phyloP scores from a whole-genome alignment of 1,284 basidiomycete species.

The Trichosporon coremiiforme region DNA sequence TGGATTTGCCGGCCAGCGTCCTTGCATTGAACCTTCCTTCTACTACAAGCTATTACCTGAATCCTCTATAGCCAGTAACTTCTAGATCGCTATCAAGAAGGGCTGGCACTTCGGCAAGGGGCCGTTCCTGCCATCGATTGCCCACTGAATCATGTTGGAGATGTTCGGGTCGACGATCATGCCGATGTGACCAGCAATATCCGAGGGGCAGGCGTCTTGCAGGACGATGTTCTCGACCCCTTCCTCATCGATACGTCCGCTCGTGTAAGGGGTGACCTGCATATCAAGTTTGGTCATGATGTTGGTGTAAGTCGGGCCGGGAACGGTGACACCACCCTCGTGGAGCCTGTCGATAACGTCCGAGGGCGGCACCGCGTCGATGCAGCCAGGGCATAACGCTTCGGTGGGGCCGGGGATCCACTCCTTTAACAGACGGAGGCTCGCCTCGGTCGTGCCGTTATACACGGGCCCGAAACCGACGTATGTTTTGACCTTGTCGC shows the following conservation, averaged over 20 bases:
- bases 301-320: constrained; percentile 24
- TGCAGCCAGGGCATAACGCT: constrained; percentile 18
- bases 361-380: constrained; percentile 20
- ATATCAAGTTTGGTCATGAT: constrained; percentile 21
- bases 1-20: too few species aligned
- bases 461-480: constrained; percentile 26
- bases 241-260: background rate
- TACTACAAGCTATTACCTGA: too few species aligned
- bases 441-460: constrained; percentile 16
- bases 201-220: background rate
- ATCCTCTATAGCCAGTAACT: background rate
- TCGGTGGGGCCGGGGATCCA: constrained; percentile 4
- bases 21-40: too few species aligned
- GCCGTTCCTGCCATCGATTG: constrained; percentile 17
- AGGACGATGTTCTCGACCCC: background rate
- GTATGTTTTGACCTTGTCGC: constrained; percentile 10
- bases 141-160: constrained; percentile 16
- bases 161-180: constrained; percentile 23
- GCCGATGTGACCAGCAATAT: constrained; percentile 18
- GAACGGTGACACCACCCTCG: constrained; percentile 20
- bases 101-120: constrained; percentile 13
- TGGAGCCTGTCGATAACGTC: constrained; percentile 20
- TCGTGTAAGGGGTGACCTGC: background rate
- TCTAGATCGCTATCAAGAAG: background rate
- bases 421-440: background rate